Conservation (phyloP, 2,329 filamentous ascomycete species). For the Zymoseptoria crescenta region DNA sequence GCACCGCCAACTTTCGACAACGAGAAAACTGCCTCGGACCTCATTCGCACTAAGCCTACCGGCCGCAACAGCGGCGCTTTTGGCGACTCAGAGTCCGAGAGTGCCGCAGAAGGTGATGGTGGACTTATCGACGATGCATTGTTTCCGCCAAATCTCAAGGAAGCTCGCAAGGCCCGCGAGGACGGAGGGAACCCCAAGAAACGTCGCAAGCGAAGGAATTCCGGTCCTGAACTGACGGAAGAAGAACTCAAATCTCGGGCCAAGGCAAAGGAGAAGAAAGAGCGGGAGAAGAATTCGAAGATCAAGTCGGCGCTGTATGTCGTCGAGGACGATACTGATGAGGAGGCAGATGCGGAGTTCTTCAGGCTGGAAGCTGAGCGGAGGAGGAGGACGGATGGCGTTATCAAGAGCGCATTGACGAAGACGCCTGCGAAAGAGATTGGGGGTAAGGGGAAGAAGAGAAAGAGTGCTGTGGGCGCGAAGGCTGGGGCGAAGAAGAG, state of each 20-base stretch:
- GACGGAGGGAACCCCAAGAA: constrained; percentile 45
- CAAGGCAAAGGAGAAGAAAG: constrained; percentile 54
- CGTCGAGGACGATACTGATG: constrained; percentile 82
- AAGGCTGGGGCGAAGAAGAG: constrained; percentile 10
- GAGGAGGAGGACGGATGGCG: constrained; percentile 48
- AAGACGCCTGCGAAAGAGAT: constrained; percentile 28
- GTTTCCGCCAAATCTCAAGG: constrained; percentile 27
- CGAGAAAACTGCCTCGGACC: constrained; percentile 63
- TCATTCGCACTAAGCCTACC: constrained; percentile 64
- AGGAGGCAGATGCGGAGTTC: constrained; percentile 64
- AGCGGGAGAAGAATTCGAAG: constrained; percentile 67
- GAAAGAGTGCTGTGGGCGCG: constrained; percentile 6
- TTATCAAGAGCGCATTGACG: constrained; percentile 42
- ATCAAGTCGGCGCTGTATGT: constrained; percentile 83
- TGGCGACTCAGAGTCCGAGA: constrained; percentile 51
- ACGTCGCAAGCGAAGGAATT: constrained; percentile 47
- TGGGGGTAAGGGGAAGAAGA: constrained; percentile 18
- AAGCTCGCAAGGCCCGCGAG: constrained; percentile 16
- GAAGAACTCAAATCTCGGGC: constrained; percentile 53
- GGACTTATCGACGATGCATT: constrained; percentile 19
- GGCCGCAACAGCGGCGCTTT: constrained; percentile 45
- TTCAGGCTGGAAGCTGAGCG: constrained; percentile 67
- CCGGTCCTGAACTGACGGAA: constrained; percentile 51
- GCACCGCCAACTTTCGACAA: constrained; percentile 71
- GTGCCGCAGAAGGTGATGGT: constrained; percentile 26